Base-by-base conservation (phyloP, 768 basidiomycete species). In the Lactarius psammicola region DNA sequence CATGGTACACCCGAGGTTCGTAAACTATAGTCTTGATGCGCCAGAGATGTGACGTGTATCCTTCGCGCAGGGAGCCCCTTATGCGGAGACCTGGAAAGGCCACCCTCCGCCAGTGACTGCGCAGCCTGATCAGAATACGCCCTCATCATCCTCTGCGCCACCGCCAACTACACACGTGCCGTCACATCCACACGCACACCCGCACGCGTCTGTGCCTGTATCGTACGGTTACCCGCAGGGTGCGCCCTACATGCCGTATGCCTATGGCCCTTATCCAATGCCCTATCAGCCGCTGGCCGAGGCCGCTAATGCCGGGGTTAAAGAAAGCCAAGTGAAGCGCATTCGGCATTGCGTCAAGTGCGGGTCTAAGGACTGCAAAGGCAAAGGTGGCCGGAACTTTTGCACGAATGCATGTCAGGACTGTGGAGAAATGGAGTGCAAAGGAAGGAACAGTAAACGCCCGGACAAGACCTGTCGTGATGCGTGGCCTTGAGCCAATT, bases 271-370 rank as follows among this genome's bases (percentile, higher is more conserved):
- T 63, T 72, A 75, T 61, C 70, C 79, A 40, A 76, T 78, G 59
- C 56, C 36, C 65, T 71, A 30, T 71, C 67, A 62, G 60, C 65
- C 64, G n/a, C 66, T 75, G 54, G 49, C 66, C 42, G 74, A 78
- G 26, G 67, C 70, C 66, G 59, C 60, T 63, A 59, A 23, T 40
- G 49, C 60, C 44, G 31, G 67, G 28, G 17, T 51, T 1, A 65
- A 53, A 56, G 78, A 80, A 64, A 75, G 77, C 2, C 76, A 79
- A 4, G 75, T 75, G 69, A 89, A 89, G 72, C 82, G 91, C 3
- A 84, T 85, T 53, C 87, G 90, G 46, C 91, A 92, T 71, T 93
- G 90, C 71, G 87, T 87, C 74, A 93, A 93, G 77, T 92, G 90
- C 63, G 90, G 90, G 18, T 86, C 84, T 44, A 85, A 87, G 75